phyloP scores from a whole-genome alignment of 805 yeast genomes.

The Cyberlindnera euphorbiiphila region DNA sequence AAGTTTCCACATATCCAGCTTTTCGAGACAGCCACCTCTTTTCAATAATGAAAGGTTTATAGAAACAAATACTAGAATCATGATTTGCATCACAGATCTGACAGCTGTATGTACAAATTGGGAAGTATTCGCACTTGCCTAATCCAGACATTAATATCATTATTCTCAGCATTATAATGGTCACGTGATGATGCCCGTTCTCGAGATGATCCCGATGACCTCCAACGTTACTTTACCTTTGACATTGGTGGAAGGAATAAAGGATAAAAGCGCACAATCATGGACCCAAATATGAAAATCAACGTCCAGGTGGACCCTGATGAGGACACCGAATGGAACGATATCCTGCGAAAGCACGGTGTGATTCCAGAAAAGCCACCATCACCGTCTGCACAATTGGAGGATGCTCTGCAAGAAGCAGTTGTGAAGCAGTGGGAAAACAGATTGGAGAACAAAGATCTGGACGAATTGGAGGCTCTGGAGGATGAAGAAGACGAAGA shows the following conservation, averaged over 20 bases:
- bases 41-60: conserved; percentile 1
- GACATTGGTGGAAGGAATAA: not conserved
- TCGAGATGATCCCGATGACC: too few relatives aligned
- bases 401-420: conserved; percentile 84
- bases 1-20: conserved; percentile 34
- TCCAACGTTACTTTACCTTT: too few relatives aligned
- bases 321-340: conserved; percentile 99
- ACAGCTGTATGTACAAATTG: too few relatives aligned
- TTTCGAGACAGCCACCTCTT: conserved; percentile 33
- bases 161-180: too few relatives aligned
- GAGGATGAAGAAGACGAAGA: conserved; percentile 95
- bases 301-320: conserved; percentile 89
- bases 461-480: conserved; percentile 80
- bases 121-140: too few relatives aligned
- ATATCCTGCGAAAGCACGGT: conserved; percentile 84
- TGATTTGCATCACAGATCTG: too few relatives aligned
- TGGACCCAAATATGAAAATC: conserved; percentile 47
- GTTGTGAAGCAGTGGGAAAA: conserved; percentile 75
- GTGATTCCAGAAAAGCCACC: conserved; percentile 90
- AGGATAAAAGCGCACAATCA: conserved; percentile 5
- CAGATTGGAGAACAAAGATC: conserved; percentile 68
- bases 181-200: too few relatives aligned
- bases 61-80: not conserved
- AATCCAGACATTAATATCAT: not conserved
- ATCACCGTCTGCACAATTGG: conserved; percentile 82